phyloP scores from a whole-genome alignment of 139 green algal genomes.

The Zygnema cylindricum region DNA sequence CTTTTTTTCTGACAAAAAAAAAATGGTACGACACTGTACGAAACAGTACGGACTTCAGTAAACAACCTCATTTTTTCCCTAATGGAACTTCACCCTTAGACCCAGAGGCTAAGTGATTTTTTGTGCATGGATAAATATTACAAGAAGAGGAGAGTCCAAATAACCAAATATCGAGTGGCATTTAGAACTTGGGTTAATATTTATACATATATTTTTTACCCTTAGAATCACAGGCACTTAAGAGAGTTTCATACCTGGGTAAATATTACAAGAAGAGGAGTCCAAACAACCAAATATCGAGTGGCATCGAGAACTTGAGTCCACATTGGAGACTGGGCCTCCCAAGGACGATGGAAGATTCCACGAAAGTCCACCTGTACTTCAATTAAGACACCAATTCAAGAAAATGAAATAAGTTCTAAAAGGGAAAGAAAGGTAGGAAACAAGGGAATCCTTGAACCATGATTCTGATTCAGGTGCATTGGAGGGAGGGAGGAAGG shows the following conservation, averaged over 20 bases:
- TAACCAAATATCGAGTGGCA: constrained; percentile 36
- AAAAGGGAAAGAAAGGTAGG: neutral
- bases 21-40: too few species aligned
- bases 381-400: neutral
- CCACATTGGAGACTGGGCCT: constrained; percentile 18
- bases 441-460: neutral
- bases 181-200: constrained; percentile 22
- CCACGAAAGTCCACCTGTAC: constrained; percentile 26
- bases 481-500: neutral
- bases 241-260: constrained; percentile 1
- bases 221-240: too few species aligned
- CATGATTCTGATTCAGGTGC: too few species aligned
- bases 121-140: constrained; percentile 5
- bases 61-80: too few species aligned
- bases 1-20: too few species aligned
- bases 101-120: too few species aligned
- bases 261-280: constrained; percentile 35
- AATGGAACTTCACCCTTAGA: too few species aligned
- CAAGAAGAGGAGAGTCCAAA: constrained; percentile 46
- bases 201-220: too few species aligned
- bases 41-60: too few species aligned
- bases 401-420: neutral
- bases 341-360: constrained; percentile 23
- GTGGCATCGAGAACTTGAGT: constrained; percentile 18
- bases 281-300: constrained; percentile 49